These are phyloP conservation scores for Fusarium sp. DNA, from an alignment of 2,329 filamentous ascomycete species.

Conservation along the genomic window DNA sequence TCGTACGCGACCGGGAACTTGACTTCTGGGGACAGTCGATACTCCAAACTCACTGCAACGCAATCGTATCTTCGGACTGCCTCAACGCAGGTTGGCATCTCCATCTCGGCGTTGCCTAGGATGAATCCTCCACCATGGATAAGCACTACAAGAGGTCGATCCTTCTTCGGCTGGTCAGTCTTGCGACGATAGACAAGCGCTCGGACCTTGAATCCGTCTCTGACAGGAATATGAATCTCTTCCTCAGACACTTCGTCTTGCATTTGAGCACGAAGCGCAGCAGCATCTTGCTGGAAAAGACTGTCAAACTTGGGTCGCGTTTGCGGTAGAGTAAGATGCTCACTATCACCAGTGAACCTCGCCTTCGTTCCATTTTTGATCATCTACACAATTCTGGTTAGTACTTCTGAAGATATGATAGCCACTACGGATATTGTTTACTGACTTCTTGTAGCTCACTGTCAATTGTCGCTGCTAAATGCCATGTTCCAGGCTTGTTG, in stretches of 20 bases:
- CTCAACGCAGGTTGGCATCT: not conserved
- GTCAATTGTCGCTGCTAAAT: not conserved
- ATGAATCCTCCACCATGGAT: not conserved
- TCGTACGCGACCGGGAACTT: not conserved
- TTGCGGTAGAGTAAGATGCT: fast-evolving
- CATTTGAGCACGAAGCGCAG: not conserved
- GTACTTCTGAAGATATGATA: fast-evolving
- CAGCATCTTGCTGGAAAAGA: not conserved
- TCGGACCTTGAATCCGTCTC: not conserved
- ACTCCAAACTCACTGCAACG: not conserved
- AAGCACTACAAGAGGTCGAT: not conserved
- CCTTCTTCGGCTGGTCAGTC: not conserved
- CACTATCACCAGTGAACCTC: not conserved
- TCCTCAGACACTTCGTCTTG: not conserved
- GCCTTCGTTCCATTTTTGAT: not conserved
- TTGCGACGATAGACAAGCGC: not conserved
- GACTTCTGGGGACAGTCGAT: not conserved
- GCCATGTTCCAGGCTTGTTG: not conserved
- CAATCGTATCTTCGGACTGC: not conserved
- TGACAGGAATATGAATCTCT: not conserved
- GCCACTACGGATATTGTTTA: fast-evolving
- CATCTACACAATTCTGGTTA: not conserved
- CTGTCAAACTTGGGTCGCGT: not conserved
- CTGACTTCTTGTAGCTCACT: not conserved
- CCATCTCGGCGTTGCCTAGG: not conserved